Percentiles rank a stretch among this genome's conserved stretches.
These are phyloP conservation scores for Lathyrus aphaca DNA, from an alignment of 306 rosid species.

Conservation along the genomic window DNA sequence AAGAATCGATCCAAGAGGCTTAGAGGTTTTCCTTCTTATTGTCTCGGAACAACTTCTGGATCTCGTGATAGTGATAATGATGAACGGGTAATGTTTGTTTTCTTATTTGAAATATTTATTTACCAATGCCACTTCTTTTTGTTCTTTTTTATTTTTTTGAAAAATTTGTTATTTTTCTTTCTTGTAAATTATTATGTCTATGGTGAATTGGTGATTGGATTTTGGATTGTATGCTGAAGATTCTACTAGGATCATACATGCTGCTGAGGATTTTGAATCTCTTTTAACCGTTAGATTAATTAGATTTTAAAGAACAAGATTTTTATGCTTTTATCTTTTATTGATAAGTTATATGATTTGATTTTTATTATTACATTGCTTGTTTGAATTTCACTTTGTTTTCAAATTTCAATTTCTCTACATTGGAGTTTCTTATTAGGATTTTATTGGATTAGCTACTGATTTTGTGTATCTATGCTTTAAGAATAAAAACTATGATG, in stretches of 20 bases:
- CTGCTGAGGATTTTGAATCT: constrained; percentile 16
- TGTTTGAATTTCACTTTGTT: constrained; percentile 24
- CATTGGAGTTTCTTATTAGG: neutral
- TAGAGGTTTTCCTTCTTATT: constrained; percentile 67
- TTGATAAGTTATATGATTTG: constrained; percentile 11
- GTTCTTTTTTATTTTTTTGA: neutral
- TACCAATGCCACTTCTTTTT: constrained; percentile 1
- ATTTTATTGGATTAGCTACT: constrained; percentile 14
- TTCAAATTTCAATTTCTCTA: constrained; percentile 7
- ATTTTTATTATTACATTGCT: neutral
- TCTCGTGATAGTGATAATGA: constrained; percentile 73
- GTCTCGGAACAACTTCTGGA: constrained; percentile 78
- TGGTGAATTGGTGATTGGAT: constrained; percentile 4
- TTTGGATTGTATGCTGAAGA: constrained; percentile 25
- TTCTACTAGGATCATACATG: constrained; percentile 25
- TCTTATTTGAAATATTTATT: constrained; percentile 8
- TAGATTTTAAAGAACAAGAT: constrained; percentile 13
- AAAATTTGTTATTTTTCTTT: neutral
- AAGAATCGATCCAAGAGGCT: constrained; percentile 61
- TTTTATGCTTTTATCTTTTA: neutral
- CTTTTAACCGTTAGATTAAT: constrained; percentile 14
- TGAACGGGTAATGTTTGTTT: constrained; percentile 55
- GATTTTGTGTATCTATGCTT: constrained; percentile 12
- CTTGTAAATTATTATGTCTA: neutral
- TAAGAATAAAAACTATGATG: constrained; percentile 8